These are phyloP conservation scores for Exophiala bonariae DNA, from an alignment of 2,329 filamentous ascomycete genomes.

Conservation along the genomic window DNA sequence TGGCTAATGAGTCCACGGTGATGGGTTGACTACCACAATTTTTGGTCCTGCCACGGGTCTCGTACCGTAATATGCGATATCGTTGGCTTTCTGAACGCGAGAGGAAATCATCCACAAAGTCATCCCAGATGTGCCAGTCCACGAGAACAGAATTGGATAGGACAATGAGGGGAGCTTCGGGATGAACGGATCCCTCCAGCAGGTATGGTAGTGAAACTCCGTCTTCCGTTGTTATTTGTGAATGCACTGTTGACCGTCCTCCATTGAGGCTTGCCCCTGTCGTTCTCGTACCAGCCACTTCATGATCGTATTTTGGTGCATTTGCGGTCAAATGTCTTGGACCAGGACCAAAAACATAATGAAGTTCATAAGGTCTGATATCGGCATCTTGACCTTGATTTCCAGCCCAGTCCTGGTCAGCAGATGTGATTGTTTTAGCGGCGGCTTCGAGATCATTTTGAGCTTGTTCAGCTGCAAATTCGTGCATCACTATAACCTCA, in stretches of 20 bases:
- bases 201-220: slow-evolving; percentile 70
- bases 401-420: not conserved
- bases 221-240: slow-evolving; percentile 68
- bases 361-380: slow-evolving; percentile 67
- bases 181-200: slow-evolving; percentile 66
- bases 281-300: not conserved
- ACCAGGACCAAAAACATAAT: slow-evolving; percentile 76
- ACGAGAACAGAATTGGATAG: slow-evolving; percentile 81
- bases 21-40: slow-evolving; percentile 35
- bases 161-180: slow-evolving; percentile 69
- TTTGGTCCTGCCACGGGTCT: slow-evolving; percentile 67
- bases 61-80: slow-evolving; percentile 75
- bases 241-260: slow-evolving; percentile 55
- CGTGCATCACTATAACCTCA: slow-evolving; percentile 68
- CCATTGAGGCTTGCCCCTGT: not conserved
- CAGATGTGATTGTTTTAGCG: not conserved
- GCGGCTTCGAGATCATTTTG: slow-evolving; percentile 36
- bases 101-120: slow-evolving; percentile 63
- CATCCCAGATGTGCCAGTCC: slow-evolving; percentile 78
- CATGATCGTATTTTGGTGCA: not conserved
- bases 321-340: slow-evolving; percentile 60
- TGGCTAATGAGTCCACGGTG: slow-evolving; percentile 65
- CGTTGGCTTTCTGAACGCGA: slow-evolving; percentile 56
- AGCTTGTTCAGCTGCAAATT: slow-evolving; percentile 68
- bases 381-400: slow-evolving; percentile 52